Conservation (phyloP, 768 basidiomycete species). For the Tricholoma bakamatsutake region DNA sequence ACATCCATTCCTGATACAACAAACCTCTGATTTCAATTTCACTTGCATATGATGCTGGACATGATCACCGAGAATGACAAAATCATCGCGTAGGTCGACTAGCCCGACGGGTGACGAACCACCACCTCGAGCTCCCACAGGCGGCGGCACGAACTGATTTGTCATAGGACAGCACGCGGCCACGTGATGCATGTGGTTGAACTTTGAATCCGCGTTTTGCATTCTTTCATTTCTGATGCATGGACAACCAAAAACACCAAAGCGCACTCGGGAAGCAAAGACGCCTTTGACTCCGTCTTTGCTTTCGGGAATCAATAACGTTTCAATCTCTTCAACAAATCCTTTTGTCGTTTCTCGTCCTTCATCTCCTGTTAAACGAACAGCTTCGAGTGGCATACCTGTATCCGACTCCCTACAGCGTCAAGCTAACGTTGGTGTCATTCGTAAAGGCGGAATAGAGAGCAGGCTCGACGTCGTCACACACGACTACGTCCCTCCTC, state of each 20-base stretch:
- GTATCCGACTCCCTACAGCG: constrained; percentile 50
- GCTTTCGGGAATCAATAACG: constrained; percentile 33
- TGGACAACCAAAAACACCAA: constrained; percentile 41
- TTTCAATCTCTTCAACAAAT: constrained; percentile 38
- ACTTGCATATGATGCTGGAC: background rate
- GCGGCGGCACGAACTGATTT: too few species aligned
- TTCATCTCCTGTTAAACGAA: constrained; percentile 60
- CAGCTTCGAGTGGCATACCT: constrained; percentile 39
- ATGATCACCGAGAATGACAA: background rate
- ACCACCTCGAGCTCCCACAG: constrained; percentile 12
- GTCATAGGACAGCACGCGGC: too few species aligned
- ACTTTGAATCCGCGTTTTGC: background rate
- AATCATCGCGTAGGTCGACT: background rate
- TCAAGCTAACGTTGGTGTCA: constrained; percentile 63
- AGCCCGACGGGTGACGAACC: background rate
- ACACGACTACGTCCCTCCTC: constrained; percentile 67
- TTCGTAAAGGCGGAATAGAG: constrained; percentile 73
- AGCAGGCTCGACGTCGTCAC: constrained; percentile 73
- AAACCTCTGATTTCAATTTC: background rate
- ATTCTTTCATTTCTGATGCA: background rate
- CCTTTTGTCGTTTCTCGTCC: constrained; percentile 60
- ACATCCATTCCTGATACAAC: background rate
- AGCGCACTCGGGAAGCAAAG: constrained; percentile 42
- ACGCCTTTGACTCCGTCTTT: constrained; percentile 47
- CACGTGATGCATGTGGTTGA: constrained; percentile 1